phyloP scores from a whole-genome alignment of 2,329 filamentous ascomycete species.

The Leptographium galeiforme region DNA sequence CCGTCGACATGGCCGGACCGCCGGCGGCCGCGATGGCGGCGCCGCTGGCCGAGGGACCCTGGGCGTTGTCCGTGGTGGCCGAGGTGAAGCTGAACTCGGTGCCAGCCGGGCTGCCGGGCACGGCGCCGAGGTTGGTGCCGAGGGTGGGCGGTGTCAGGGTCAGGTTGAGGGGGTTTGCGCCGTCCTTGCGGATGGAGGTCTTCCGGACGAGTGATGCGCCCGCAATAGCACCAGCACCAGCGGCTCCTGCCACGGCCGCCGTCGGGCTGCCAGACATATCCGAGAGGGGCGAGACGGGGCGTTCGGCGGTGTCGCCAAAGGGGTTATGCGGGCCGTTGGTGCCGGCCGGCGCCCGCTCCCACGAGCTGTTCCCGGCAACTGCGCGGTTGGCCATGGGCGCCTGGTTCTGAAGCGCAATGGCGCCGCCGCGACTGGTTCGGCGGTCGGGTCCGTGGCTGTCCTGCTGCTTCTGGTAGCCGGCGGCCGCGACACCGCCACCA shows the following conservation, averaged over 20 bases:
- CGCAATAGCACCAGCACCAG: slow-evolving; percentile 17
- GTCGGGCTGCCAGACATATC: slow-evolving; percentile 21
- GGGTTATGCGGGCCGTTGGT: slow-evolving; percentile 47
- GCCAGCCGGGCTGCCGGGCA: slow-evolving; percentile 45
- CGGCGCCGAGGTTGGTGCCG: slow-evolving; percentile 15
- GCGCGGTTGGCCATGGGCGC: slow-evolving; percentile 15
- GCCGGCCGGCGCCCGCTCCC: slow-evolving; percentile 31
- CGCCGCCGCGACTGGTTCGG: slow-evolving; percentile 34
- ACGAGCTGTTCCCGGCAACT: slow-evolving; percentile 22
- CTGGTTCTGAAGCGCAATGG: slow-evolving; percentile 22
- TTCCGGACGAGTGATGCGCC: slow-evolving; percentile 33
- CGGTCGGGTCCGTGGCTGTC: slow-evolving; percentile 24
- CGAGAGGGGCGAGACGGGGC: slow-evolving; percentile 26
- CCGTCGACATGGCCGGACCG: slow-evolving; percentile 46
- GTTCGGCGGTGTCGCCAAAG: slow-evolving; percentile 51
- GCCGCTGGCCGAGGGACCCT: slow-evolving; percentile 34
- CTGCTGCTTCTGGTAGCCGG: neutral
- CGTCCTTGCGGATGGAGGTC: slow-evolving; percentile 41
- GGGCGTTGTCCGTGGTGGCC: slow-evolving; percentile 31
- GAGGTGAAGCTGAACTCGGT: slow-evolving; percentile 50
- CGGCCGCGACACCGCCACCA: slow-evolving; percentile 22
- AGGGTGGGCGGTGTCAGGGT: slow-evolving; percentile 26
- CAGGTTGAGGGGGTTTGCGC: slow-evolving; percentile 38
- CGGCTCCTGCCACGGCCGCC: slow-evolving; percentile 14
- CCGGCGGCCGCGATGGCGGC: slow-evolving; percentile 50